A percentile compares a stretch with the other conserved stretches of the same genome.
These are phyloP conservation scores for Phytopythium oedochilum DNA, from an alignment of 352 stramenopile species.

Conservation along the genomic window DNA sequence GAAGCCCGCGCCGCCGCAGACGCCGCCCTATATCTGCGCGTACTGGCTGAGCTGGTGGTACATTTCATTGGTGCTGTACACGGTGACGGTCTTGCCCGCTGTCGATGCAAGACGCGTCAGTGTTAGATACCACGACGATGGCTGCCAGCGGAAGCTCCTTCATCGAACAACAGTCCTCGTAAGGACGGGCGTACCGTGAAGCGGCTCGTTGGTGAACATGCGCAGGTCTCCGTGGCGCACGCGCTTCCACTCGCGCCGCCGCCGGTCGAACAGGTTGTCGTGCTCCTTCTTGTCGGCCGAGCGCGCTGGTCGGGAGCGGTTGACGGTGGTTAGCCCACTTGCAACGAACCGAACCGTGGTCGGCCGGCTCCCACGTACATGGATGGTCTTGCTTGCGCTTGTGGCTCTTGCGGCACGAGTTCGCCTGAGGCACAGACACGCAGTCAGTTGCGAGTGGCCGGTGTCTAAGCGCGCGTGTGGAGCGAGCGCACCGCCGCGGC, in stretches of 20 bases:
- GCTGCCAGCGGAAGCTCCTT: not conserved
- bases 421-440: slow-evolving; percentile 15
- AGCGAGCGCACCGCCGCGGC: slow-evolving; percentile 25
- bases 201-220: slow-evolving; percentile 69
- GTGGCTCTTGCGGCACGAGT: slow-evolving; percentile 45
- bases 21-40: slow-evolving; percentile 38
- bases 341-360: not conserved
- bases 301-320: slow-evolving; percentile 27
- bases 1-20: too few species aligned
- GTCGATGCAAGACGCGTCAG: not conserved
- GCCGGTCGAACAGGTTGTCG: slow-evolving; percentile 68
- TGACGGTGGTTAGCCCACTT: not conserved
- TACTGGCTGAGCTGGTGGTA: slow-evolving; percentile 75
- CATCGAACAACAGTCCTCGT: not conserved
- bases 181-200: slow-evolving; percentile 35
- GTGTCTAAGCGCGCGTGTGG: too few species aligned
- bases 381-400: slow-evolving; percentile 73
- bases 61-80: slow-evolving; percentile 75
- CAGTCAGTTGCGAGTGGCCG: not conserved
- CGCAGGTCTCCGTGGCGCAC: slow-evolving; percentile 58
- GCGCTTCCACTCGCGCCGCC: slow-evolving; percentile 71
- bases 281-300: slow-evolving; percentile 71
- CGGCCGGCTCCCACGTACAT: slow-evolving; percentile 20
- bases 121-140: not conserved
- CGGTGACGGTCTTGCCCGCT: slow-evolving; percentile 61